A percentile compares a stretch with the other conserved stretches of the same genome.
Conservation (phyloP, 306 rosid genomes). For the Ormosia semicastrata region DNA sequence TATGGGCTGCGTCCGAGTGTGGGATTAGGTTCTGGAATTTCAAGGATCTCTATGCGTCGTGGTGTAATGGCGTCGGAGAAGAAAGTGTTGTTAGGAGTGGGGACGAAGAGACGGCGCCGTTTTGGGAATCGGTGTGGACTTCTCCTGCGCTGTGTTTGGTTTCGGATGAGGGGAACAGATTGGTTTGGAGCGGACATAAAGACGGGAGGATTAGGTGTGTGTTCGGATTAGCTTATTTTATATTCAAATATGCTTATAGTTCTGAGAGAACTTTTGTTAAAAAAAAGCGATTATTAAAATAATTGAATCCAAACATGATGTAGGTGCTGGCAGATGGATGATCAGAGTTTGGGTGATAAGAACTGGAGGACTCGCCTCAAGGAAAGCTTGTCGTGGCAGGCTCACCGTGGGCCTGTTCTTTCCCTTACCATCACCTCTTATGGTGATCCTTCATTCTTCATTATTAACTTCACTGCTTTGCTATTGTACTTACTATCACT, state of each 20-base stretch:
- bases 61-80: constrained; percentile 34
- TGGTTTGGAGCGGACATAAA: constrained; percentile 88
- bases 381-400: constrained; percentile 62
- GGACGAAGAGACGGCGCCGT: constrained; percentile 75
- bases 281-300: not conserved
- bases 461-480: not conserved
- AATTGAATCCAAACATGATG: not conserved
- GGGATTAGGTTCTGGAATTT: constrained; percentile 74
- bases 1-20: constrained; percentile 81
- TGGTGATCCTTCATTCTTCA: constrained; percentile 29
- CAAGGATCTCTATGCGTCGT: constrained; percentile 53
- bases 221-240: constrained; percentile 23
- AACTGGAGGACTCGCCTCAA: constrained; percentile 34
- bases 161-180: constrained; percentile 61
- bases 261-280: not conserved
- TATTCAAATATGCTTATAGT: not conserved
- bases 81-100: constrained; percentile 29
- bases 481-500: not conserved
- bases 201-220: constrained; percentile 81
- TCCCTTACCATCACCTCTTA: constrained; percentile 43
- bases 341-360: constrained; percentile 15
- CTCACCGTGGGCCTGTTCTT: constrained; percentile 64
- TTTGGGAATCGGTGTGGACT: constrained; percentile 57
- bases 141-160: constrained; percentile 74
- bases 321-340: constrained; percentile 71